These are phyloP conservation scores for Pugionium cornutum DNA, from an alignment of 345 rosid genomes.

Conservation along the genomic window DNA sequence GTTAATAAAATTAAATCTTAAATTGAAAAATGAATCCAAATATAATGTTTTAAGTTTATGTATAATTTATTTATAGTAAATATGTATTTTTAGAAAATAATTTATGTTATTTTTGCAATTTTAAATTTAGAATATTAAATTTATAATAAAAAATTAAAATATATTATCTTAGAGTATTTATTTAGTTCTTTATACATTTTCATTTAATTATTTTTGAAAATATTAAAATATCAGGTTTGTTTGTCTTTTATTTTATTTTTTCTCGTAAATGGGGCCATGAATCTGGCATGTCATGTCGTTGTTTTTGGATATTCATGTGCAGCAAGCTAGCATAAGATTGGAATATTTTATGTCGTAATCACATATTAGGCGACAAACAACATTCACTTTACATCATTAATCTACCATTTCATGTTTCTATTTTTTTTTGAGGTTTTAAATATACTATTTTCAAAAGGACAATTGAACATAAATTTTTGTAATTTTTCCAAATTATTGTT, in stretches of 20 bases:
- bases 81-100: too few species aligned
- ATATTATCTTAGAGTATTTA: background rate
- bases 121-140: too few species aligned
- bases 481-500: too few species aligned
- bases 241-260: conserved; percentile 15
- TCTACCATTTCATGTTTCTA: background rate
- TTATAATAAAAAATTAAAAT: too few species aligned
- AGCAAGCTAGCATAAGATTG: conserved; percentile 1
- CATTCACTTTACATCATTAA: background rate
- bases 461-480: background rate
- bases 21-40: too few species aligned
- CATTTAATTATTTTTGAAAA: background rate
- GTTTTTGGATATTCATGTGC: conserved; percentile 15
- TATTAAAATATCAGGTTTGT: background rate
- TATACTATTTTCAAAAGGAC: background rate
- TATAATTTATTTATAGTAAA: too few species aligned
- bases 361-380: conserved; percentile 18
- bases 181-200: background rate
- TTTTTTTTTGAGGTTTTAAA: background rate
- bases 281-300: conserved; percentile 40
- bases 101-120: too few species aligned
- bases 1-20: too few species aligned
- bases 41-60: too few species aligned
- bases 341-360: conserved; percentile 3
- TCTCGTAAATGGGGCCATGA: conserved; percentile 31